Evolutionary conservation across 495 filamentous ascomycete species (phyloP), one percentile per base, ranked within the genome.

Genomic region (Durotheca rogersii): DNA sequence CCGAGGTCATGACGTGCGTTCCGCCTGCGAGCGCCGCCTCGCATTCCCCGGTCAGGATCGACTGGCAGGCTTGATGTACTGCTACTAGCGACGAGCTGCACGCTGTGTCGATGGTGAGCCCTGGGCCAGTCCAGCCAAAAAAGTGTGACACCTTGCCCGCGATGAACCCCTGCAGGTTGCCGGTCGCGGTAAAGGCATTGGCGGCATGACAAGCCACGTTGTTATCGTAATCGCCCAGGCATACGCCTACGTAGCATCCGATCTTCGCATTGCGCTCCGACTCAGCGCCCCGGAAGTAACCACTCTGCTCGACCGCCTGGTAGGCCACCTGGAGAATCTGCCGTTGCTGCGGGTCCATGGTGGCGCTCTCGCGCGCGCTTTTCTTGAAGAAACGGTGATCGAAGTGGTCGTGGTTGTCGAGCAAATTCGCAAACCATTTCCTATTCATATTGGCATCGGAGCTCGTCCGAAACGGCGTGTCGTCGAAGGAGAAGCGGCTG

Each of bases 341-440:
- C 0, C 75, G 58, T 18, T 70, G 70, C 41, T 72, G 68, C 4
- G 75, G 78, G 53, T 77, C 77, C 47, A 67, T 73, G 0, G 67
- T 56, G 21, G 52, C 58, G 3, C 63, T 58, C 41, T 78, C 75
- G 1, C 77, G 66, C 0, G 68, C 56, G 4, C 56, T 65, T 5
- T 62, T 66, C 37, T 69, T 68, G 69, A 80, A 80, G 62, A 80
- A 79, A 14, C 62, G 54, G 41, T 79, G 72, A 47, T 81, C 77
- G 31, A 79, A 69, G 0, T 38, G 19, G 41, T 70, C 66, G 0
- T 42, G 16, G 14, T 55, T 34, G 32, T 38, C 3, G 0, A 67
- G 7, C 32, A 55, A 62, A 39, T 69, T 68, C 1, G 60, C 67
- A 16, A 61, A 76, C 66, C 63, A 78, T 4, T 70, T 68, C 2